Evolutionary conservation across 495 filamentous ascomycete species (phyloP).

Genomic region (Podospora appendiculata): DNA sequence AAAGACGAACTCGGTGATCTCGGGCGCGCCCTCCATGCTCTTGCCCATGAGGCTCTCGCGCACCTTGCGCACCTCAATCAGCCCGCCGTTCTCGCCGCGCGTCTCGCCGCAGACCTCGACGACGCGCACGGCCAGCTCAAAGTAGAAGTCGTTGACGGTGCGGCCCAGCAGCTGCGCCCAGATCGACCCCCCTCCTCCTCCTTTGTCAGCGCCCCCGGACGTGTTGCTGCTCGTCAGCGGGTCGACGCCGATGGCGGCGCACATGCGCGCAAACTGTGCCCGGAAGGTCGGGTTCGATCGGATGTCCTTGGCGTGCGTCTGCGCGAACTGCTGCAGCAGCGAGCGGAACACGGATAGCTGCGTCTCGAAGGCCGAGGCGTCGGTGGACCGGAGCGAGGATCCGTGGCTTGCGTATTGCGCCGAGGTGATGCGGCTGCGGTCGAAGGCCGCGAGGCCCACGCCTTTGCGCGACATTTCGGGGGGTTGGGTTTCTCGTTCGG

Average conservation of each 20-base stretch:
- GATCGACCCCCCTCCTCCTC: constrained; percentile 52
- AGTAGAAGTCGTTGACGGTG: constrained; percentile 96
- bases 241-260: constrained; percentile 91
- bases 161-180: constrained; percentile 90
- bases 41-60: constrained; percentile 63
- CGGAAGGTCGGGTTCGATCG: constrained; percentile 91
- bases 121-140: constrained; percentile 86
- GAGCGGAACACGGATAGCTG: constrained; percentile 95
- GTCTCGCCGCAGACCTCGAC: constrained; percentile 89
- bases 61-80: constrained; percentile 80
- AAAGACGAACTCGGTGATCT: constrained; percentile 58
- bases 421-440: constrained; percentile 68
- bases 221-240: constrained; percentile 66
- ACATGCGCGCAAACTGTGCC: constrained; percentile 97
- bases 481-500: too few species aligned
- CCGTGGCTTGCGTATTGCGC: constrained; percentile 87
- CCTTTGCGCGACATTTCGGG: constrained; percentile 53
- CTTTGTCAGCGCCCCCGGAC: constrained; percentile 22
- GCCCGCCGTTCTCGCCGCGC: constrained; percentile 81
- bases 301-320: constrained; percentile 89
- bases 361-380: constrained; percentile 75
- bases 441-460: constrained; percentile 87
- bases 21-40: constrained; percentile 63
- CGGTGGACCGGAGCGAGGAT: constrained; percentile 66
- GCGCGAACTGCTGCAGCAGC: constrained; percentile 85